Base-by-base conservation (phyloP, 2,329 filamentous ascomycete genomes). In the Huntiella decipiens region DNA sequence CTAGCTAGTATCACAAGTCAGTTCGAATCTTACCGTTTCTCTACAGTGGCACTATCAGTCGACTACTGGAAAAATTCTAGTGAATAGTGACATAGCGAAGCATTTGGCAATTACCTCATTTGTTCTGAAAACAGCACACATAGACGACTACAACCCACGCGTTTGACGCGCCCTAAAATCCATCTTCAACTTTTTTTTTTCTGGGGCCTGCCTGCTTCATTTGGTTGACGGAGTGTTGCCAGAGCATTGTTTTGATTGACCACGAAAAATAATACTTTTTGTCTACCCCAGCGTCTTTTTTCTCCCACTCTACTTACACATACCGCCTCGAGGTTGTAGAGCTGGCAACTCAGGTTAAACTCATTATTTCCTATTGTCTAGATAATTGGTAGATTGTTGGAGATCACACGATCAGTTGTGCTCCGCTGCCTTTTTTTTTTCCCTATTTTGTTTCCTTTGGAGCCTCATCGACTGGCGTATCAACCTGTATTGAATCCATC, bases 81-180 rank as follows among this genome's bases (percentile, higher is more conserved):
- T 39, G 11, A 6, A 39, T 16, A 39, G 15, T 12, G 38, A 8
- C 16, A 17, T 22, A 10, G 12, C 3, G 17, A 38, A 11, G 12
- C n/a, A 22, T 39, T n/a, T 11, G 11, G 7, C 17, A 19, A 39
- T 12, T 17, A 15, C 8, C n/a, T 11, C 15, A 39, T 39, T 2
- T 15, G 13, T 16, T 39, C 28, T 15, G 35, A 43, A 10, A 28
- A 28, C 22, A 28, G 22, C 22, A 28, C 22, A 28, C 17, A 28
- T 28, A 28, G 22, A 28, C 8, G 22, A 10, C 6, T 8, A 28
- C 8, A 28, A 28, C 22, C 22, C 22, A 50, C 48, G 48, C 48
- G 48, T 50, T 43, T 38, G 41, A 50, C 48, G 48, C 48, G 48
- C 48, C 22, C 43, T 38, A 42, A 39, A 42, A 50, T 42, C 40